Evolutionary conservation across 768 basidiomycete species (phyloP), one percentile per base, ranked within the genome.

Genomic region (Tubosaeta brunneosetosa): DNA sequence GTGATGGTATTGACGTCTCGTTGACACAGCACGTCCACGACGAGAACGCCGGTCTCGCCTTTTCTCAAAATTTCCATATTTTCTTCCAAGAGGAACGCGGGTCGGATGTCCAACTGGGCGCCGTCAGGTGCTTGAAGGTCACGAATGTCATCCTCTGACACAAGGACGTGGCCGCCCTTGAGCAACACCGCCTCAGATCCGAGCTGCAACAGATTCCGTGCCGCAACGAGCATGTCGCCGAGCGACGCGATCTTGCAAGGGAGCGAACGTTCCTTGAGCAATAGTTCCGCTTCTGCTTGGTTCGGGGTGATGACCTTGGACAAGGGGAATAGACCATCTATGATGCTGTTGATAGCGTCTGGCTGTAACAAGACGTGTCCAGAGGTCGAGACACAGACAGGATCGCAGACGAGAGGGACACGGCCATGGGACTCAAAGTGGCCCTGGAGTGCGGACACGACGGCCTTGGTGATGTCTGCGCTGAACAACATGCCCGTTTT

Each of bases 401-500:
- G 93, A 64, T 97, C 94, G 55, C 90, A 82, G 26, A 95, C 80
- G 17, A 94, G 71, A 1, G 82, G 80, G 0, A 84, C 77, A 27
- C 69, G 56, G 10, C 53, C 53, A 11, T 61, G 55, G 6, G 52
- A 33, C 16, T 59, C 48, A 61, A 76, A 81, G 55, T 75, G 71
- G 0, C 57, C 40, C 40, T 67, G 76, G 40, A 94, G 75, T 11
- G 79, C 71, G 2, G 67, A 55, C 2, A 80, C 77, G 4, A 91
- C 76, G 0, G 77, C 73, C 11, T 64, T 69, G 22, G 81, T 80
- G 42, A 75, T 82, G 0, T 70, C 74, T 0, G 77, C 73, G 53
- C 86, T 80, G 60, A 77, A 85, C 1, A 97, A 76, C 94, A 97
- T 95, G 12, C 94, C 94, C 0, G 88, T 89, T 70, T 97, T 97